Base-by-base conservation (phyloP, 192 early-diverging fungal species). In the Umbelopsis isabellina region DNA sequence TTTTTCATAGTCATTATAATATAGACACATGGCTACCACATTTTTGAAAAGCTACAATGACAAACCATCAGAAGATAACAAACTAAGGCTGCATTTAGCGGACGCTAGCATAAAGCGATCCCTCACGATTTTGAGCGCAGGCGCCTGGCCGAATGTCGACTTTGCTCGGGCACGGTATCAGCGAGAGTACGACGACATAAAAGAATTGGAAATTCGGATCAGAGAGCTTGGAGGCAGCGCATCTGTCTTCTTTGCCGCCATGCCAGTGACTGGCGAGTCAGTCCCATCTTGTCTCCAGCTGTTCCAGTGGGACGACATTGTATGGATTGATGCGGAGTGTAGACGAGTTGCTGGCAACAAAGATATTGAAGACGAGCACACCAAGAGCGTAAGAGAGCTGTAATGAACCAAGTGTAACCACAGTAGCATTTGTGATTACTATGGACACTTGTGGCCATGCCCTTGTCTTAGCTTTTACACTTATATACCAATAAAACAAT, bases 301-400 rank as follows among this genome's bases (percentile, higher is more conserved):
- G 10, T 78, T 70, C 46, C n/a, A 66, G 2, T 78, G 76, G 76
- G 61, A 70, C 1, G 76, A 73, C 35, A 67, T 78, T 11, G 46
- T 61, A 10, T 78, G 76, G 76, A 73, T 72, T 8, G 48, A 41
- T 46, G n/a, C 44, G 13, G 76, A 78, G 23, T 78, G 76, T 16
- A 61, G 27, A 30, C 27, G 55, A 61, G 27, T 61, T 35, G 55
- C 55, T 13, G 55, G 55, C 55, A 61, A 61, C 27, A 61, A 61
- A 16, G 55, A 61, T n/a, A 25, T 35, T 15, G 23, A 61, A 35
- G 55, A 61, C 4, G 55, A 61, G 37, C 23, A 37, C 5, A 25
- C 30, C 30, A 61, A 61, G 33, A 61, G 55, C 33, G 55, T 61
- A 61, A 25, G 55, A 27, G 55, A 61, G 55, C 55, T 61, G 12